Percentiles rank a stretch among this genome's conserved stretches.
These are phyloP conservation scores for Microcos paniculata DNA, from an alignment of 345 rosid genomes.

Conservation along the genomic window DNA sequence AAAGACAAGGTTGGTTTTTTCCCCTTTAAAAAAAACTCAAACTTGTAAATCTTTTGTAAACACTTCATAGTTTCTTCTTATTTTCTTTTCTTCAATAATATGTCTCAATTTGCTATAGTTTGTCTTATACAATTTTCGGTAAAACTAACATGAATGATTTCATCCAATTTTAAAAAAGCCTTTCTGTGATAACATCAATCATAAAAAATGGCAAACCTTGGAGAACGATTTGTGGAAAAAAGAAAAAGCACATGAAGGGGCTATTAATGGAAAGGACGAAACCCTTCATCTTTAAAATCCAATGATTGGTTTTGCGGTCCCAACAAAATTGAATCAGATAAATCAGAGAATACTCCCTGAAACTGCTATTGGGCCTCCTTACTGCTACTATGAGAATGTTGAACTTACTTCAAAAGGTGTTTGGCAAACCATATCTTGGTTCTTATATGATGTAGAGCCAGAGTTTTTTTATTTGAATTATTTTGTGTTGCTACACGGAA, in stretches of 20 bases:
- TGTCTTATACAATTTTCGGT: neutral
- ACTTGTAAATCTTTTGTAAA: no score
- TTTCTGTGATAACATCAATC: slow-evolving; percentile 24
- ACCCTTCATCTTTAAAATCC: slow-evolving; percentile 64
- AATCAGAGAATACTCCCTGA: slow-evolving; percentile 50
- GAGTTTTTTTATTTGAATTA: slow-evolving; percentile 75
- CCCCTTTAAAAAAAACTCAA: no score
- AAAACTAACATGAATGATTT: neutral
- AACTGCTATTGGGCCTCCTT: slow-evolving; percentile 62
- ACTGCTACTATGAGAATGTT: slow-evolving; percentile 81
- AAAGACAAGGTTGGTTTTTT: no score
- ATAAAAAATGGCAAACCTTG: slow-evolving; percentile 48
- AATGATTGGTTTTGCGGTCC: no score
- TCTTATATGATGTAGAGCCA: no score
- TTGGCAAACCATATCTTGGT: slow-evolving; percentile 77
- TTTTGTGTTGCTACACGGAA: slow-evolving; percentile 83
- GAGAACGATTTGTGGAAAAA: slow-evolving; percentile 28
- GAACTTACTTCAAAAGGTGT: slow-evolving; percentile 87
- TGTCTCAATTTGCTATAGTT: neutral
- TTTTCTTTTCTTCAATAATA: neutral
- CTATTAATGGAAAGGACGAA: slow-evolving; percentile 47
- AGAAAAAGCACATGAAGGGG: no score
- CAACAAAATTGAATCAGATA: slow-evolving; percentile 26
- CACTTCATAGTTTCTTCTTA: no score
- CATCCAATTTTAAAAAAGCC: no score